Evolutionary conservation across 2,329 filamentous ascomycete species (phyloP).

Genomic region (Ascochyta viciae-villosae): DNA sequence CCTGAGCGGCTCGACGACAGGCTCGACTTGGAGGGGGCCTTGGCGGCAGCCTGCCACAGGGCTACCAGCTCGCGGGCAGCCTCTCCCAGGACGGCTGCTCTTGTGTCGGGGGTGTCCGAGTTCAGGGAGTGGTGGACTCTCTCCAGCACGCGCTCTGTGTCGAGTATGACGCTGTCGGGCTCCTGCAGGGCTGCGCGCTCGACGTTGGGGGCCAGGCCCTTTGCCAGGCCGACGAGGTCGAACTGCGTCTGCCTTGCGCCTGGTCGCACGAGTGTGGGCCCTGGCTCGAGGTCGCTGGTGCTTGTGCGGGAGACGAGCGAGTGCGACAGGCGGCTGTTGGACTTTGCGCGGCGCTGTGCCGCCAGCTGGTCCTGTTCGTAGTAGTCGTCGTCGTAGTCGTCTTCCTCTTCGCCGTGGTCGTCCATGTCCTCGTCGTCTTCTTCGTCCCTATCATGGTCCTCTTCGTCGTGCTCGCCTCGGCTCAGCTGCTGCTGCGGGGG

Average conservation of each 20-base stretch:
- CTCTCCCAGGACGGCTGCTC: slow-evolving; percentile 36
- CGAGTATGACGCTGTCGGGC: slow-evolving; percentile 72
- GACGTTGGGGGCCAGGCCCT: slow-evolving; percentile 67
- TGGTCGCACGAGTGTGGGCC: slow-evolving; percentile 33
- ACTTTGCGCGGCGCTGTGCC: slow-evolving; percentile 37
- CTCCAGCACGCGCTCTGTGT: slow-evolving; percentile 74
- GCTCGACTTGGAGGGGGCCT: slow-evolving; percentile 16
- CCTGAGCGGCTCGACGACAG: slow-evolving; percentile 47
- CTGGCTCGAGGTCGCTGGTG: slow-evolving; percentile 29
- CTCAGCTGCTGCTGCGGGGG: slow-evolving; percentile 33
- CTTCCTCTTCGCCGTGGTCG: slow-evolving; percentile 48
- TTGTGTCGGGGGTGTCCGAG: slow-evolving; percentile 41
- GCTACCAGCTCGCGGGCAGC: slow-evolving; percentile 39
- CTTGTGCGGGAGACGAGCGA: slow-evolving; percentile 49
- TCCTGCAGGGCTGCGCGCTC: slow-evolving; percentile 70
- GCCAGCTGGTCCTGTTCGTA: slow-evolving; percentile 55
- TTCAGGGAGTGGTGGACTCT: slow-evolving; percentile 44
- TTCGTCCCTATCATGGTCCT: slow-evolving; percentile 47
- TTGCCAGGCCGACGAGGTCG: slow-evolving; percentile 74
- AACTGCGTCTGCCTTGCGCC: slow-evolving; percentile 59
- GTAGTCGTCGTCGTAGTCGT: slow-evolving; percentile 50
- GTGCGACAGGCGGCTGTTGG: slow-evolving; percentile 37
- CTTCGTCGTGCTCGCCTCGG: slow-evolving; percentile 39
- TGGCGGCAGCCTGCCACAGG: slow-evolving; percentile 61
- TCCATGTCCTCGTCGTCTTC: slow-evolving; percentile 33